A percentile compares a stretch with the other conserved stretches of the same genome.
Conservation (phyloP, 805 yeast species). For the Cyberlindnera mrakii region DNA sequence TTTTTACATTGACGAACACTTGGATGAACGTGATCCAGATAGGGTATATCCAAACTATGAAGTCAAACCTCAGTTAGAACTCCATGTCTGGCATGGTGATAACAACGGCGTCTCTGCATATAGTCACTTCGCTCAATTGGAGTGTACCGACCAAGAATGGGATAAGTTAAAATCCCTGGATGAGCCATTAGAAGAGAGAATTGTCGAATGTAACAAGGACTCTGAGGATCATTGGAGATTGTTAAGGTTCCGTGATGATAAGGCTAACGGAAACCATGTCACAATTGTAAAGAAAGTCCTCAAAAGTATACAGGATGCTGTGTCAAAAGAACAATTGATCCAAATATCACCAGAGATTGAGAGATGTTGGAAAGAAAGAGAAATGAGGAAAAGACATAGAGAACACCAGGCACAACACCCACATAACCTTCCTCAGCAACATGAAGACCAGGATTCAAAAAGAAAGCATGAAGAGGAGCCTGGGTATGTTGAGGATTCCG, state of each 20-base stretch:
- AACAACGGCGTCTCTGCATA: conserved; percentile 54
- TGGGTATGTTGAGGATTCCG: neutral
- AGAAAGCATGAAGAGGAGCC: neutral
- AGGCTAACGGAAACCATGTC: conserved; percentile 78
- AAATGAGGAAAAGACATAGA: conserved; percentile 14
- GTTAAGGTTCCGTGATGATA: conserved; percentile 90
- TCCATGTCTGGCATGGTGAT: conserved; percentile 77
- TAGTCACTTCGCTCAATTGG: conserved; percentile 60
- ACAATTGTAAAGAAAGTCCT: conserved; percentile 78
- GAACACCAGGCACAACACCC: neutral
- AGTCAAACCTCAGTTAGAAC: conserved; percentile 59
- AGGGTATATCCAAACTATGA: conserved; percentile 79
- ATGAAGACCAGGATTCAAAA: neutral
- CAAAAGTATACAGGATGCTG: conserved; percentile 81
- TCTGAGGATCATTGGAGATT: conserved; percentile 65
- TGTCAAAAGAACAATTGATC: conserved; percentile 68
- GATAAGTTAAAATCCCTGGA: conserved; percentile 55
- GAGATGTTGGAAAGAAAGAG: conserved; percentile 58
- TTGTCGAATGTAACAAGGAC: conserved; percentile 78
- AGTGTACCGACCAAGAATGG: conserved; percentile 73
- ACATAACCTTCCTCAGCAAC: neutral
- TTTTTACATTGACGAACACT: conserved; percentile 51
- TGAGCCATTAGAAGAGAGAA: conserved; percentile 84
- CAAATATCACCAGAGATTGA: conserved; percentile 52
- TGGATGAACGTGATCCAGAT: conserved; percentile 56